Evolutionary conservation across 2,329 filamentous ascomycete species (phyloP).

Genomic region (Aspergillus fijiensis): DNA sequence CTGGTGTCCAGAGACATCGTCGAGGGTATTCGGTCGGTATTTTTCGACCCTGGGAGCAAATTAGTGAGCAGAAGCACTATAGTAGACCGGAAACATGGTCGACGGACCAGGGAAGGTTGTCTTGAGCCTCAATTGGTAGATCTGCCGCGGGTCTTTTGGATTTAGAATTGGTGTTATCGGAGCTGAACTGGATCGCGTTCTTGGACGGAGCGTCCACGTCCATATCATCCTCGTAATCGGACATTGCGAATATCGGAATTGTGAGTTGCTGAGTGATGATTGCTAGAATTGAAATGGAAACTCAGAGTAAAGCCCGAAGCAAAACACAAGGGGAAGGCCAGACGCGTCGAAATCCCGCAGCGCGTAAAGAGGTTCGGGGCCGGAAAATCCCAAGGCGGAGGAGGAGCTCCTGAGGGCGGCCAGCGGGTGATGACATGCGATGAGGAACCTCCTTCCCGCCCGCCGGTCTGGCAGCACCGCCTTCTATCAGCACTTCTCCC

Average conservation of each 20-base stretch:
- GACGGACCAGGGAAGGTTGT: conserved; percentile 82
- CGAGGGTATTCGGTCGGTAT: conserved; percentile 83
- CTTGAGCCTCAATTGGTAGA: conserved; percentile 87
- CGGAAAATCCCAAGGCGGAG: conserved; percentile 34
- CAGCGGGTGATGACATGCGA: conserved; percentile 29
- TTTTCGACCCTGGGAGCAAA: conserved; percentile 76
- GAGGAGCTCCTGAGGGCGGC: conserved; percentile 16
- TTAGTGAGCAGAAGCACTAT: conserved; percentile 12
- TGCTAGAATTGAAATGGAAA: background rate
- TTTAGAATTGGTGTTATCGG: conserved; percentile 68
- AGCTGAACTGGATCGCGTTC: conserved; percentile 65
- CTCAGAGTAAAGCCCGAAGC: background rate
- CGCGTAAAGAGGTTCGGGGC: conserved; percentile 44
- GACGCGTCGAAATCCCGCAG: conserved; percentile 31
- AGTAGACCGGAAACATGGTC: background rate
- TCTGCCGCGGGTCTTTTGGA: conserved; percentile 92
- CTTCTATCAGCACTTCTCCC: conserved; percentile 7
- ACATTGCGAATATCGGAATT: conserved; percentile 42
- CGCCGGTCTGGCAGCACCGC: conserved; percentile 17
- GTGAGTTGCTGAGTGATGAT: too few relatives aligned
- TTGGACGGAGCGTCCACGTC: conserved; percentile 60
- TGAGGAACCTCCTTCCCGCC: conserved; percentile 18
- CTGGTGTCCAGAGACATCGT: conserved; percentile 93
- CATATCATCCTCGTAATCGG: conserved; percentile 65
- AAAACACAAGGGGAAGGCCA: conserved; percentile 6